Conservation (phyloP, 2,329 filamentous ascomycete species). For the Akanthomyces muscarius region DNA sequence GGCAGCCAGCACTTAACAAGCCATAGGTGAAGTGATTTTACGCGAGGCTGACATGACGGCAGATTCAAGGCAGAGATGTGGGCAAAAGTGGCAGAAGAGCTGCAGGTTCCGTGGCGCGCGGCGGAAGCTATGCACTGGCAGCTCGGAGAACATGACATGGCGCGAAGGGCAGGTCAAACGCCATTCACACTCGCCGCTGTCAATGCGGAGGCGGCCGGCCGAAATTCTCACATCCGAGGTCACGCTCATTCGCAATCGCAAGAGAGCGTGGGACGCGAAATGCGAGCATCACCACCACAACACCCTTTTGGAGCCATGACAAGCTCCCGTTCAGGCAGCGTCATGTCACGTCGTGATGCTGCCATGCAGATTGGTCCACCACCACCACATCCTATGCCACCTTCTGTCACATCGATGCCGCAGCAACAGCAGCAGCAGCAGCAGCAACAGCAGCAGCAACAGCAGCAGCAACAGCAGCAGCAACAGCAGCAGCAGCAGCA, state of each 20-base stretch:
- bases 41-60: slow-evolving; percentile 13
- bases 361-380: slow-evolving; percentile 10
- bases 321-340: slow-evolving; percentile 9
- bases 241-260: slow-evolving; percentile 45
- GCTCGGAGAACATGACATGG: slow-evolving; percentile 90
- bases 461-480: no score
- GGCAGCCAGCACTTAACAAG: neutral
- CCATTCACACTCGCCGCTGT: slow-evolving; percentile 70
- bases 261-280: slow-evolving; percentile 41
- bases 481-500: slow-evolving; percentile 23
- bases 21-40: neutral
- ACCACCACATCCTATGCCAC: slow-evolving; percentile 11
- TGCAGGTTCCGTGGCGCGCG: slow-evolving; percentile 91
- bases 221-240: slow-evolving; percentile 35
- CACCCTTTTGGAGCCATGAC: slow-evolving; percentile 36
- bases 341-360: slow-evolving; percentile 13
- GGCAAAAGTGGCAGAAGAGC: slow-evolving; percentile 91
- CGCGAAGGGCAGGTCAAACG: slow-evolving; percentile 80
- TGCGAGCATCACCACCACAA: slow-evolving; percentile 39
- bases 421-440: slow-evolving; percentile 29
- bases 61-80: slow-evolving; percentile 99
- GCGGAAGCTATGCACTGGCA: slow-evolving; percentile 99
- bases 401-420: slow-evolving; percentile 17
- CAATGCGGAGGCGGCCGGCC: slow-evolving; percentile 41
- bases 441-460: slow-evolving; percentile 21